Percentiles rank a stretch among this genome's conserved stretches.
These are phyloP conservation scores for Colletotrichum falcatum DNA, from an alignment of 2,329 filamentous ascomycete genomes.

Conservation along the genomic window DNA sequence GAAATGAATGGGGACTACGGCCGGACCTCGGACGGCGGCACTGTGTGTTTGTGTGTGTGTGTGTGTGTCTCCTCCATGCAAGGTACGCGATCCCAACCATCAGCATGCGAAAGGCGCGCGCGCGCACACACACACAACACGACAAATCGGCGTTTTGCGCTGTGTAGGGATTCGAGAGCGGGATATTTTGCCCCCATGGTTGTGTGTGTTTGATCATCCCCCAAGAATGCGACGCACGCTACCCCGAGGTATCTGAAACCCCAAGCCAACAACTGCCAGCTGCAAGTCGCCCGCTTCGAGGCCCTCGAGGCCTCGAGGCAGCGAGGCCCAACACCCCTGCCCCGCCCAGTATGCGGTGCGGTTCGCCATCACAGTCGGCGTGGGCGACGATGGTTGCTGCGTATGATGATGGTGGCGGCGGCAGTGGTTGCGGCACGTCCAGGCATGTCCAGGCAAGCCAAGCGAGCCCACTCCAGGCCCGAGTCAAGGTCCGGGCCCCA, in stretches of 20 bases:
- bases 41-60: too few relatives aligned
- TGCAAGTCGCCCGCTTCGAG: constrained; percentile 30
- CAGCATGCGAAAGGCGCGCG: constrained; percentile 25
- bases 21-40: constrained; percentile 37
- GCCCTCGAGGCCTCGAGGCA: constrained; percentile 18
- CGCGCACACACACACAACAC: too few relatives aligned
- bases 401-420: constrained; percentile 15
- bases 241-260: constrained; percentile 42
- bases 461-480: constrained; percentile 35
- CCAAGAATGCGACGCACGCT: constrained; percentile 34
- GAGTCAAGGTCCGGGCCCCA: constrained; percentile 32
- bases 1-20: constrained; percentile 35
- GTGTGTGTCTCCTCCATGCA: constrained; percentile 35
- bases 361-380: constrained; percentile 25
- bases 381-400: too few relatives aligned
- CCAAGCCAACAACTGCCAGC: constrained; percentile 34
- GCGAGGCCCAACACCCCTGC: constrained; percentile 17
- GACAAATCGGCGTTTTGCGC: constrained; percentile 33
- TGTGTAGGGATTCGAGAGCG: constrained; percentile 25
- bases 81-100: constrained; percentile 39
- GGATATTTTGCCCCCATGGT: constrained; percentile 26
- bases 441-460: constrained; percentile 31
- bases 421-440: constrained; percentile 10
- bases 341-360: constrained; percentile 6
- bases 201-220: constrained; percentile 42